phyloP scores from a whole-genome alignment of 2,329 filamentous ascomycete species.

The Pseudogymnoascus sp. region DNA sequence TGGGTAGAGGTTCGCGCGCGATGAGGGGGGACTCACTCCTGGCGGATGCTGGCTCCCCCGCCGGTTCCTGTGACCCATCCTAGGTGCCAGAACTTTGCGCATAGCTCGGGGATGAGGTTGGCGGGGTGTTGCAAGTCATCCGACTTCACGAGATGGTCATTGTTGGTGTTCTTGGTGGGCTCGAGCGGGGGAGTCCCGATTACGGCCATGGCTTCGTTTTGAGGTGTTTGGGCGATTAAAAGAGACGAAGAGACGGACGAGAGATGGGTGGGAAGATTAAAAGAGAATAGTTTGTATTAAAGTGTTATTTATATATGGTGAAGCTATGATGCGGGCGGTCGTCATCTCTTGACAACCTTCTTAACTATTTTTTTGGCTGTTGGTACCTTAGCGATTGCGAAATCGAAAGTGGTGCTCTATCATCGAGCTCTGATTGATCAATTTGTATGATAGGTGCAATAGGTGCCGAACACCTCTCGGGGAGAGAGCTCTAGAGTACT shows the following conservation, averaged over 20 bases:
- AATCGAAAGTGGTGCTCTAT: neutral
- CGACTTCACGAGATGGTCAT: slow-evolving; percentile 51
- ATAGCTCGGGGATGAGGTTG: slow-evolving; percentile 88
- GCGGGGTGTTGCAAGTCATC: slow-evolving; percentile 77
- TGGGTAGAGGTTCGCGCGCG: slow-evolving; percentile 11
- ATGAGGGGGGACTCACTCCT: slow-evolving; percentile 39
- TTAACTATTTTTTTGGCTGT: slow-evolving; percentile 5
- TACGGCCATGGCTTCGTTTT: slow-evolving; percentile 7
- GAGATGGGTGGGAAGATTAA: neutral
- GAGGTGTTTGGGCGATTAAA: neutral
- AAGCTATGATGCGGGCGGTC: neutral
- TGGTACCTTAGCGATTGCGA: neutral
- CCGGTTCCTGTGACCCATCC: slow-evolving; percentile 91
- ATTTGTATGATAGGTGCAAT: neutral
- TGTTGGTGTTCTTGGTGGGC: slow-evolving; percentile 21
- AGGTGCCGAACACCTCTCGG: neutral
- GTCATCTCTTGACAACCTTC: neutral
- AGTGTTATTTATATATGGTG: neutral
- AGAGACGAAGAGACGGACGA: neutral
- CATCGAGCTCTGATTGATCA: slow-evolving; percentile 4
- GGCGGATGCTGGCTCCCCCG: slow-evolving; percentile 68
- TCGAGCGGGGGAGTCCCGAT: slow-evolving; percentile 9
- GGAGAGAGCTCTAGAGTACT: neutral
- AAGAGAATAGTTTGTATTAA: neutral
- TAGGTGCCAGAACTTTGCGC: slow-evolving; percentile 88